Evolutionary conservation across 2,329 filamentous ascomycete genomes (phyloP), one percentile per base, ranked within the genome.

Genomic region (Alternaria sp.): DNA sequence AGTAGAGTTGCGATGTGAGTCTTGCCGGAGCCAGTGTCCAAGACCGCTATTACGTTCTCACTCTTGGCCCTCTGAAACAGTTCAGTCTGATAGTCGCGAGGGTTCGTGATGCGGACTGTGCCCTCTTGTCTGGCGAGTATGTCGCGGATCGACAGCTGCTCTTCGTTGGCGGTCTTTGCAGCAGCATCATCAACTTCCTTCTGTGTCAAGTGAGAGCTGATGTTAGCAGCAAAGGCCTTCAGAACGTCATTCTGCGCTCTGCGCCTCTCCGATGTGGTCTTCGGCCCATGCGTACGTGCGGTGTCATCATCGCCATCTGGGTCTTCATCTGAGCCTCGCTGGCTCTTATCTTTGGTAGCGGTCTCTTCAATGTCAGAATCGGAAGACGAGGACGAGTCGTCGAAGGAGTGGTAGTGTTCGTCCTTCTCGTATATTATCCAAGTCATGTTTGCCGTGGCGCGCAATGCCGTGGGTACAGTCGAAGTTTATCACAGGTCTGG

Each of bases 21-120:
- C 81, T 99, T 99, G 3, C 96, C 96, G 4, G 93, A 93, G 12
- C 96, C 93, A n/a, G 95, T 97, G 73, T 96, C 93, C 1, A 98
- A 85, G 1, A 99, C 96, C 1, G 96, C 94, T 69, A 99, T 97
- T 8, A 90, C 91, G 75, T 99, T 99, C 69, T 90, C 87, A 55
- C 86, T 76, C 75, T 96, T 97, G 5, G 96, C 95, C 67, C 88
- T 88, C 77, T 97, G 93, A 73, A 96, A 98, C 0, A 99, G 85
- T 76, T 98, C 95, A 12, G 92, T 83, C 77, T 99, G 96, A 74
- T 98, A 99, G 73, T 97, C 93, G 52, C 95, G 87, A 0, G 94
- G 93, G 57, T 89, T 91, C 11, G 89, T 86, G 62, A 96, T 93
- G 57, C 93, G 92, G 36, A 80, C 73, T 2, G 80, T 80, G 6